phyloP scores from a whole-genome alignment of 139 green algal genomes.

The Protoeuglena noctilucae region DNA sequence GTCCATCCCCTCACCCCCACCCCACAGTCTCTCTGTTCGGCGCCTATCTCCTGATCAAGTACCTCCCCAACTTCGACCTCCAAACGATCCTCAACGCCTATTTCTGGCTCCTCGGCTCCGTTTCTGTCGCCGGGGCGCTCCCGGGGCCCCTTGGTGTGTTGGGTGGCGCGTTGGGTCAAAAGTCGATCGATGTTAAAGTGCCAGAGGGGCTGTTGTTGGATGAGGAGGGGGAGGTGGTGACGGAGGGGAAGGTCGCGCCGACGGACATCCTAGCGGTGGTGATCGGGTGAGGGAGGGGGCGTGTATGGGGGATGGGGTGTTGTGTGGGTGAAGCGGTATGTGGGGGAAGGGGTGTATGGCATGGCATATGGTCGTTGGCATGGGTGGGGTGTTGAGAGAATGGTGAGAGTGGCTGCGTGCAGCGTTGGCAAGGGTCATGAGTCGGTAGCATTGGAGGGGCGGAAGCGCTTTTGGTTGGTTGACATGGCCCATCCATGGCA shows the following conservation, averaged over 20 bases:
- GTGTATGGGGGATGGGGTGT: background rate
- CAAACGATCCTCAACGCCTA: constrained; percentile 49
- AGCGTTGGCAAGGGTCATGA: too few species aligned
- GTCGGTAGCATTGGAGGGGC: too few species aligned
- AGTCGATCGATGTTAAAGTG: constrained; percentile 14
- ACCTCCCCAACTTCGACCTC: constrained; percentile 46
- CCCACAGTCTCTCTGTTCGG: constrained; percentile 48
- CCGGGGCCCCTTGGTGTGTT: constrained; percentile 18
- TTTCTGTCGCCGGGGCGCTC: constrained; percentile 31
- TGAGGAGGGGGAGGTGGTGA: constrained; percentile 22
- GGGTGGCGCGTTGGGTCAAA: constrained; percentile 19
- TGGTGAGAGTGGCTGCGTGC: constrained; percentile 16
- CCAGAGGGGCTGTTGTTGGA: constrained; percentile 34
- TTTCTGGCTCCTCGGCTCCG: constrained; percentile 61
- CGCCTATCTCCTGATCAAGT: constrained; percentile 59
- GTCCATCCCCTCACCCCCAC: too few species aligned
- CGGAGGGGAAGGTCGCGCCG: constrained; percentile 10
- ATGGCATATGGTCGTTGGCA: background rate
- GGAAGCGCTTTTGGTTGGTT: too few species aligned
- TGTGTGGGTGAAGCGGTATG: background rate
- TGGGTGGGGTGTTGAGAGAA: background rate
- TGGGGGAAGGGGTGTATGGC: background rate
- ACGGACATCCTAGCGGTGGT: constrained; percentile 13
- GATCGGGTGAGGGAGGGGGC: background rate
- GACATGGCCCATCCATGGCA: too few species aligned